Conservation (phyloP, 2,329 filamentous ascomycete genomes). For the Diaporthe sp. region DNA sequence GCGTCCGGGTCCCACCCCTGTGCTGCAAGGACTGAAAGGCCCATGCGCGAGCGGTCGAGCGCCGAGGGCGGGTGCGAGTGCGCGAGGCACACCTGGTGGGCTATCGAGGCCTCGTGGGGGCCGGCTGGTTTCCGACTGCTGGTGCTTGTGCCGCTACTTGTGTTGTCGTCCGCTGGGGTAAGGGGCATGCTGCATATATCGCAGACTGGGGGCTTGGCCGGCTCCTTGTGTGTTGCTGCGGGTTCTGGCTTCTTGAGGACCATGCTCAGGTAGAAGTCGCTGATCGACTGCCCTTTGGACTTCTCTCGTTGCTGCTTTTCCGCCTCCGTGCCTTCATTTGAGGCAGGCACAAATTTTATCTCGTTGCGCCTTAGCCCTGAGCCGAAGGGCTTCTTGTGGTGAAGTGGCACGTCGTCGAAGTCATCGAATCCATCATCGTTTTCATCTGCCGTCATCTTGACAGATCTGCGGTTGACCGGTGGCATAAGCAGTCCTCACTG, state of each 20-base stretch:
- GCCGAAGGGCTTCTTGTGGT: conserved; percentile 68
- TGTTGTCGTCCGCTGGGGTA: conserved; percentile 41
- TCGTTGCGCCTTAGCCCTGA: conserved; percentile 67
- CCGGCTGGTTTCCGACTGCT: conserved; percentile 45
- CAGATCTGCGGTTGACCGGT: neutral
- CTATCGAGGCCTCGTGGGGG: conserved; percentile 73
- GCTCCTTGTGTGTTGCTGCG: conserved; percentile 31
- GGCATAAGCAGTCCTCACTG: neutral
- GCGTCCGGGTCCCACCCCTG: conserved; percentile 84
- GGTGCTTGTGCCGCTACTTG: conserved; percentile 39
- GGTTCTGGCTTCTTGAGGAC: conserved; percentile 64
- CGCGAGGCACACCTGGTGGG: conserved; percentile 78
- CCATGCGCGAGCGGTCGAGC: conserved; percentile 78
- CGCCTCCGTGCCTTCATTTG: conserved; percentile 53
- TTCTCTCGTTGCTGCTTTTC: conserved; percentile 41
- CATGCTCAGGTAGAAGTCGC: conserved; percentile 76
- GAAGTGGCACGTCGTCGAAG: conserved; percentile 65
- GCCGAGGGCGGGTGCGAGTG: conserved; percentile 82
- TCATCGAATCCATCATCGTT: conserved; percentile 48
- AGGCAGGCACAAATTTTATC: conserved; percentile 71
- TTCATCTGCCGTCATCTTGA: conserved; percentile 40
- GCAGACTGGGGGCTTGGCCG: conserved; percentile 56
- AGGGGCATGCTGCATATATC: conserved; percentile 74
- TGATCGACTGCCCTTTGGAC: conserved; percentile 52
- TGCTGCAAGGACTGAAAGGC: conserved; percentile 74